These are phyloP conservation scores for Priceomyces medius DNA, from an alignment of 805 yeast species.

Conservation along the genomic window DNA sequence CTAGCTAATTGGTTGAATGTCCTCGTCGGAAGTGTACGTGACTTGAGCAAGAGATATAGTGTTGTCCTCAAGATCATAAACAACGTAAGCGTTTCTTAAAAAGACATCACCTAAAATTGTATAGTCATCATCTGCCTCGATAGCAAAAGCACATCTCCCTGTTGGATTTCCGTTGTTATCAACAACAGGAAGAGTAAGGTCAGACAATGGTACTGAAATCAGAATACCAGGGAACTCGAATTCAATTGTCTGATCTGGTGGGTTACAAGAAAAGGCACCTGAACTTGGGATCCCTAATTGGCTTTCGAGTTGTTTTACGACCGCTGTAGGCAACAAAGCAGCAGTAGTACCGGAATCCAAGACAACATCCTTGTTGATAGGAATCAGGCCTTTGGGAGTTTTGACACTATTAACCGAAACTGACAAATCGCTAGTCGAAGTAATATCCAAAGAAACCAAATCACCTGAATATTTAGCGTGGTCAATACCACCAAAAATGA, in stretches of 20 bases:
- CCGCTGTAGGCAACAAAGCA: conserved; percentile 40
- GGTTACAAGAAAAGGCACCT: conserved; percentile 15
- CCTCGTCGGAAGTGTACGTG: conserved; percentile 14
- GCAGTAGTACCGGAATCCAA: conserved; percentile 39
- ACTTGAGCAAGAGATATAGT: conserved; percentile 25
- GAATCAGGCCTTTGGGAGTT: neutral
- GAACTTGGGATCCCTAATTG: conserved; percentile 3
- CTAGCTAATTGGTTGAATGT: conserved; percentile 12
- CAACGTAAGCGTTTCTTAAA: conserved; percentile 24
- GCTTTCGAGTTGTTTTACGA: neutral
- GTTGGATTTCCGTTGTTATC: conserved; percentile 9
- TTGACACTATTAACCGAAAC: neutral
- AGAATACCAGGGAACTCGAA: conserved; percentile 7
- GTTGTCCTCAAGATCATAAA: conserved; percentile 25
- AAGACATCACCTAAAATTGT: conserved; percentile 27
- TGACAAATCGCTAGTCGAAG: neutral
- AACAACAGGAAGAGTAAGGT: conserved; percentile 23
- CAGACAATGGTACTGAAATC: conserved; percentile 47
- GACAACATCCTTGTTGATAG: neutral
- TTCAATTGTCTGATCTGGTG: conserved; percentile 12
- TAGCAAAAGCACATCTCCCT: conserved; percentile 17
- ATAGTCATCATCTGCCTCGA: conserved; percentile 11
- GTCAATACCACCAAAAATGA: conserved; percentile 30
- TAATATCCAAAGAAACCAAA: conserved; percentile 21
- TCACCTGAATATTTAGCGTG: conserved; percentile 23